Percentiles rank a stretch among this genome's conserved stretches.
These are phyloP conservation scores for Xylaria hypoxylon DNA, from an alignment of 2,329 filamentous ascomycete genomes.

Conservation along the genomic window DNA sequence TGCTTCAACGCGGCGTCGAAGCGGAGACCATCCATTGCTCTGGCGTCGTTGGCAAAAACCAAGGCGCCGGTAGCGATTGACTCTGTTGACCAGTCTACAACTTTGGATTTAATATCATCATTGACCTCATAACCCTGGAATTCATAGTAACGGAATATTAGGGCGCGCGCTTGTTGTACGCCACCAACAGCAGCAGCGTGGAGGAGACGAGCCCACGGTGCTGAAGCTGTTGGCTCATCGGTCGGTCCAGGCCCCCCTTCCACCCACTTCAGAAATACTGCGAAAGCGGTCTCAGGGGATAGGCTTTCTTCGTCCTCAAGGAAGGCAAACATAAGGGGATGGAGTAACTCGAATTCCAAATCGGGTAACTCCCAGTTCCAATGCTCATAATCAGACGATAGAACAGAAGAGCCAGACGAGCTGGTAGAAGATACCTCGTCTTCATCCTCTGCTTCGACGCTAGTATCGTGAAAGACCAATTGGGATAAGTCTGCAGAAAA, in stretches of 20 bases:
- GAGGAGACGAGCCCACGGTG: constrained; percentile 3
- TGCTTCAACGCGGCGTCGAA: not conserved
- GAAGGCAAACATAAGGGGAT: not conserved
- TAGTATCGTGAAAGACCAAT: not conserved
- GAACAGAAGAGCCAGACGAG: not conserved
- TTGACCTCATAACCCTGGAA: not conserved
- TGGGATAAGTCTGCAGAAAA: not conserved
- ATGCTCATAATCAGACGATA: constrained; percentile 1
- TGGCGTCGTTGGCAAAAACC: not conserved
- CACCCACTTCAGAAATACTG: not conserved
- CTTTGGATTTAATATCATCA: not conserved
- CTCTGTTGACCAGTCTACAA: not conserved
- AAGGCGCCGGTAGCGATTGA: constrained; percentile 2
- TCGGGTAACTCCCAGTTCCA: constrained; percentile 1
- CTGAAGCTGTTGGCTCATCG: not conserved
- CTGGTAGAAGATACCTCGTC: not conserved
- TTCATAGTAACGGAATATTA: not conserved
- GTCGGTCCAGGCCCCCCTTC: constrained; percentile 1
- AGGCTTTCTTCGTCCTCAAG: not conserved
- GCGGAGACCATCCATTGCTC: not conserved
- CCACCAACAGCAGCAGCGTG: not conserved
- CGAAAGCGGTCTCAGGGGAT: constrained; percentile 1
- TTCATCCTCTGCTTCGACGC: not conserved
- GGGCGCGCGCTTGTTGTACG: not conserved
- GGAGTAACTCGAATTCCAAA: not conserved